Evolutionary conservation across 768 basidiomycete species (phyloP).

Genomic region (Hemileccinum rubropunctum): DNA sequence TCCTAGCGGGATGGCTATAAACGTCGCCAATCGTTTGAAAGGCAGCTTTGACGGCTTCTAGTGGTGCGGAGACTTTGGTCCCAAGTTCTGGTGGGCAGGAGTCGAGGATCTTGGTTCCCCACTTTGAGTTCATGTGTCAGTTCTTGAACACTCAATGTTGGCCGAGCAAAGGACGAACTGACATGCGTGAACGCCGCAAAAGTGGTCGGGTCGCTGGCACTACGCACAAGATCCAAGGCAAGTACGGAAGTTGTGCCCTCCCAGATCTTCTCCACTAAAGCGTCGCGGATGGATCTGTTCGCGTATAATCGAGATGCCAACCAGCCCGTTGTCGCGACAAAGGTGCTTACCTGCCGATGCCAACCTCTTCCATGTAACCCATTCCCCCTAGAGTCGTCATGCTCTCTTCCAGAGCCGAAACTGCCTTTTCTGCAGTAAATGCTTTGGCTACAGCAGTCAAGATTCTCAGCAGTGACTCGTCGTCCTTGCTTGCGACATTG

Average conservation of each 20-base stretch:
- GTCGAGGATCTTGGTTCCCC: constrained; percentile 45
- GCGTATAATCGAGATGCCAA: background rate
- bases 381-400: constrained; percentile 75
- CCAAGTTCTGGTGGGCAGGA: constrained; percentile 40
- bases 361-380: constrained; percentile 84
- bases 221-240: constrained; percentile 62
- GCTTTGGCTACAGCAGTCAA: constrained; percentile 71
- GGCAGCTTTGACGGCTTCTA: constrained; percentile 37
- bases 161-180: constrained; percentile 17
- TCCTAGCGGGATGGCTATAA: constrained; percentile 35
- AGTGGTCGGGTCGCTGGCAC: constrained; percentile 42
- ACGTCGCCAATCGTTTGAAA: constrained; percentile 39
- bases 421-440: constrained; percentile 64
- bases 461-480: constrained; percentile 53
- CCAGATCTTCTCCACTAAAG: constrained; percentile 79
- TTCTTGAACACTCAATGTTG: background rate
- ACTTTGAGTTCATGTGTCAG: constrained; percentile 36
- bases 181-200: constrained; percentile 52
- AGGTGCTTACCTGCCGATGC: constrained; percentile 49
- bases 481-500: constrained; percentile 45
- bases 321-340: background rate
- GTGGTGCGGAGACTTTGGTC: constrained; percentile 24
- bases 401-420: constrained; percentile 64
- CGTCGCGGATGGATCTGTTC: constrained; percentile 57
- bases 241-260: constrained; percentile 73